These are phyloP conservation scores for Artemisia argyi DNA, from an alignment of 129 eudicot species.

Conservation along the genomic window DNA sequence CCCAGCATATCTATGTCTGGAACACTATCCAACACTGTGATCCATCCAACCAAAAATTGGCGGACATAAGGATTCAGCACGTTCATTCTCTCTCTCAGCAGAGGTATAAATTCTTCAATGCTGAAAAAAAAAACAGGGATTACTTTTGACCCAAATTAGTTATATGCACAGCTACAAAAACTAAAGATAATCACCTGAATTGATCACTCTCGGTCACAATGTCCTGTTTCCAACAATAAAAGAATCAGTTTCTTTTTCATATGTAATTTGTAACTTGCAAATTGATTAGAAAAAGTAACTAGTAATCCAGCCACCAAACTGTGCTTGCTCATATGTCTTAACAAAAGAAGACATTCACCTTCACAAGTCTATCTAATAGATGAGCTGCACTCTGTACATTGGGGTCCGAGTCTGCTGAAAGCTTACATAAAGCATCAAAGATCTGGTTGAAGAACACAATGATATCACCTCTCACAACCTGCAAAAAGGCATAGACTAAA, in stretches of 20 bases:
- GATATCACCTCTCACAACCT: slow-evolving; percentile 96
- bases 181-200: slow-evolving; percentile 64
- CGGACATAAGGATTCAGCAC: slow-evolving; percentile 95
- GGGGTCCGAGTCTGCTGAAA: slow-evolving; percentile 95
- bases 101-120: slow-evolving; percentile 97
- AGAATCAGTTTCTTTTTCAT: slow-evolving; percentile 24
- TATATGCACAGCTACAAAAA: slow-evolving; percentile 11
- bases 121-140: slow-evolving; percentile 50
- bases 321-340: background rate
- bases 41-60: slow-evolving; percentile 97
- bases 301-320: too few species aligned
- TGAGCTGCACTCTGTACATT: slow-evolving; percentile 99
- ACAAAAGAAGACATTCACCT: slow-evolving; percentile 43
- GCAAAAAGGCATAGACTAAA: slow-evolving; percentile 45
- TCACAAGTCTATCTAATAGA: slow-evolving; percentile 94
- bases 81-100: slow-evolving; percentile 95
- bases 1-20: slow-evolving; percentile 98
- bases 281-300: slow-evolving; percentile 3
- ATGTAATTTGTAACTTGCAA: slow-evolving; percentile 13
- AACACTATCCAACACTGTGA: slow-evolving; percentile 95
- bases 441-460: slow-evolving; percentile 94
- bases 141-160: background rate
- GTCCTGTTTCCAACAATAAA: slow-evolving; percentile 58
- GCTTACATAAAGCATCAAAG: slow-evolving; percentile 95
- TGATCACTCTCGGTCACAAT: slow-evolving; percentile 94